These are phyloP conservation scores for Eucalyptus pauciflora DNA, from an alignment of 345 rosid species.

Conservation along the genomic window DNA sequence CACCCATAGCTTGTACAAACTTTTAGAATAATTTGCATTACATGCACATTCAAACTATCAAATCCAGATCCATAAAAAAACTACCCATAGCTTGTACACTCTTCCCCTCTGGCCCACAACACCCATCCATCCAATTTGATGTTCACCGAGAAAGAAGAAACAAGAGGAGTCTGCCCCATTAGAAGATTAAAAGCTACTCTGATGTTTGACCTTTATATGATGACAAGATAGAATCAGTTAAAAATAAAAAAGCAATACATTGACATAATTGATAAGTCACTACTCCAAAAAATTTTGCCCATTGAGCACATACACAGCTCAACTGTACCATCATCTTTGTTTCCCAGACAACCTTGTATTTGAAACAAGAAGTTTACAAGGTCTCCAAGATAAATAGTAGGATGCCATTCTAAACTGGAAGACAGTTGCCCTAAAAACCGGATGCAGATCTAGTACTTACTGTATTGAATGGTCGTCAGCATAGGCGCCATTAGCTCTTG, in stretches of 20 bases:
- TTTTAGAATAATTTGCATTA: background rate
- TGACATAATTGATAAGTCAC: background rate
- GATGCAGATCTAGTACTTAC: conserved; percentile 28
- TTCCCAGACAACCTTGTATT: background rate
- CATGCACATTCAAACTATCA: background rate
- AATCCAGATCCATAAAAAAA: background rate
- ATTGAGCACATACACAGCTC: background rate
- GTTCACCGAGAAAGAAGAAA: background rate
- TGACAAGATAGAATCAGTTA: background rate
- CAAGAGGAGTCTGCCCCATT: background rate
- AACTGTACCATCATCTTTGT: background rate
- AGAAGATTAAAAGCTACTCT: background rate
- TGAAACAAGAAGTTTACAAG: background rate
- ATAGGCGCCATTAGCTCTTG: conserved; percentile 63
- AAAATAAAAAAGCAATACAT: background rate
- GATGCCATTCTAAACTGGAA: background rate
- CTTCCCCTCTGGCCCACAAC: background rate
- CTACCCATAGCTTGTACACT: background rate
- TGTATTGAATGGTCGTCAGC: conserved; percentile 59
- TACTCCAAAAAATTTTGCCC: background rate
- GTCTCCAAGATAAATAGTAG: background rate
- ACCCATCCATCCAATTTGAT: background rate
- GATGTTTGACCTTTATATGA: background rate
- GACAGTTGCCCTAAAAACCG: background rate
- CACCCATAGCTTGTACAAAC: background rate